Evolutionary conservation across 371 early-diverging fungal genomes (phyloP).

Genomic region (Batrachochytrium dendrobatidis): DNA sequence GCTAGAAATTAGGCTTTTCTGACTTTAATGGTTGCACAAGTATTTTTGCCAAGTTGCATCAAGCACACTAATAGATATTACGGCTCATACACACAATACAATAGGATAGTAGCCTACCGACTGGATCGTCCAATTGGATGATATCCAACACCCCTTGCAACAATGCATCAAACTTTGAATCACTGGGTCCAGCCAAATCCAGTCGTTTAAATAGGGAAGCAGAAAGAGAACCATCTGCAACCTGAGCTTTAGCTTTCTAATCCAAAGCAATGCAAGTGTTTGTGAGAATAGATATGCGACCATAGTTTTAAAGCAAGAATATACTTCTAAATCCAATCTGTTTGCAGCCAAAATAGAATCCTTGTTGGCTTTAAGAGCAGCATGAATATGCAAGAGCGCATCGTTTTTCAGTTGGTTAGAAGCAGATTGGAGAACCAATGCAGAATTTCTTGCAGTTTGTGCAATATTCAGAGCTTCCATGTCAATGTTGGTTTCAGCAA

Average conservation of each 20-base stretch:
- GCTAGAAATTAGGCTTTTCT: not conserved
- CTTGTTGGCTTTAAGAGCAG: slow-evolving; percentile 66
- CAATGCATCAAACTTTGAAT: slow-evolving; percentile 75
- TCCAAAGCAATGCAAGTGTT: not conserved
- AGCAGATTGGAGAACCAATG: slow-evolving; percentile 34
- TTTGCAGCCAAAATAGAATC: slow-evolving; percentile 75
- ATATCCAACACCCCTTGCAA: slow-evolving; percentile 86
- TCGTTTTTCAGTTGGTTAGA: slow-evolving; percentile 74
- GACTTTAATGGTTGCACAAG: not conserved
- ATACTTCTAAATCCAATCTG: slow-evolving; percentile 68
- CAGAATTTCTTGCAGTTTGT: not conserved
- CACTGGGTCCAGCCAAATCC: slow-evolving; percentile 74
- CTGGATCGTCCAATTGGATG: slow-evolving; percentile 75
- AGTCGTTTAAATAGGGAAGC: slow-evolving; percentile 76
- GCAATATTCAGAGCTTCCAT: no score
- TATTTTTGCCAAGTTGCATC: not conserved
- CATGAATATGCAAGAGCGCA: slow-evolving; percentile 65
- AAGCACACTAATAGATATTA: no score
- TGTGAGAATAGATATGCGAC: not conserved
- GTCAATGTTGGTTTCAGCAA: no score
- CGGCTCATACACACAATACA: not conserved
- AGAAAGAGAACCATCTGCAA: slow-evolving; percentile 67
- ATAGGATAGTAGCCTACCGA: slow-evolving; percentile 36
- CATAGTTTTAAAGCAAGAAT: not conserved
- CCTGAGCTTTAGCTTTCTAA: slow-evolving; percentile 59